Base-by-base conservation (phyloP, 768 basidiomycete genomes). In the Phallus indusiatus region DNA sequence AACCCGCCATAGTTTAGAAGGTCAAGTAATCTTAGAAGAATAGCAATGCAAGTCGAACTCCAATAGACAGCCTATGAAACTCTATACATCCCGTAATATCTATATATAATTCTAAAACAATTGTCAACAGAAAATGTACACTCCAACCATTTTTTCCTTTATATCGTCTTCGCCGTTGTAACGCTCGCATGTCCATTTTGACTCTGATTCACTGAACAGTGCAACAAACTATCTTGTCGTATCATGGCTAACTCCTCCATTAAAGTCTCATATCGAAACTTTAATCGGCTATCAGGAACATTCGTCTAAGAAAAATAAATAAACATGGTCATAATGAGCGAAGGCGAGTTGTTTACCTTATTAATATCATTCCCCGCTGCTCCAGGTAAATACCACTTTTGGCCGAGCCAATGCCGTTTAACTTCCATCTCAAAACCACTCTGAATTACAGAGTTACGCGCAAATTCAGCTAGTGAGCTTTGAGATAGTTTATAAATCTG, bases 401-500 rank as follows among this genome's bases (percentile, higher is more conserved):
- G 82, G 0, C 96, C 96, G 2, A 99, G 76, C 93, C 93, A 94
- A 69, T 90, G 93, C 10, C 90, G 85, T 74, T 98, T 98, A 67
- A 97, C 70, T 69, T 95, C 88, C 94, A 97, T 98, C 73, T 99
- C 96, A 69, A 97, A 98, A 1, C 96, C 96, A 66, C 90, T 93
- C 69, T 98, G 96, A 50, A 88, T 77, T 34, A 98, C 96, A 0
- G 93, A 95, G 74, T 99, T 99, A 47, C 96, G 85, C n/a, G 96
- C 96, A 11, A 99, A 81, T 71, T 99, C 96, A 12, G 94, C 96
- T 60, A 99, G 76, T 0, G 90, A 93, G 64, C 88, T 90, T 69
- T 92, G 95, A 0, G 95, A 90, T 54, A 98, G 74, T 73, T 97
- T 98, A 73, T 97, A 96, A 60, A 99, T 98, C 86, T 96, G 66